Evolutionary conservation across 352 stramenopile genomes (phyloP).

Genomic region (Aphanomyces euteiches): DNA sequence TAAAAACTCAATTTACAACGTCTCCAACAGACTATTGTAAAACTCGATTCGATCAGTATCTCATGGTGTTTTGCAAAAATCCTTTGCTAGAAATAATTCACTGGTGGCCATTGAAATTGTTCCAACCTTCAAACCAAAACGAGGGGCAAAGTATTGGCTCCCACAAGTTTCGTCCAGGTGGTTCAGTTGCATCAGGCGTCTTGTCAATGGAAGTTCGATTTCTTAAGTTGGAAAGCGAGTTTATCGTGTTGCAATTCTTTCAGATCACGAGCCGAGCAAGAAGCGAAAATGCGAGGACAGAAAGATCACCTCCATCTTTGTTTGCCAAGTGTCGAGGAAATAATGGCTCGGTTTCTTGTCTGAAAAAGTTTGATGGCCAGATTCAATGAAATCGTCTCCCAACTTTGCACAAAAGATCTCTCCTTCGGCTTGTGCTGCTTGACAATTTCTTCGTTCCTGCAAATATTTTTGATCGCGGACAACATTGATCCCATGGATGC

Average conservation of each 20-base stretch:
- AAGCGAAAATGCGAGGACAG: conserved; percentile 31
- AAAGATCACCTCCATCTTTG: background rate
- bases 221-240: no score
- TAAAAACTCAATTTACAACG: no score
- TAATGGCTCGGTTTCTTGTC: conserved; percentile 95
- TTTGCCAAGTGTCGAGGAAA: conserved; percentile 66
- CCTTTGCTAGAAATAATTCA: no score
- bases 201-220: conserved; percentile 31
- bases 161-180: conserved; percentile 49
- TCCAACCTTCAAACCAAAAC: conserved; percentile 42
- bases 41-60: no score
- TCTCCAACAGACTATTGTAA: no score
- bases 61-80: no score
- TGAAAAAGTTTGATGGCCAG: conserved; percentile 91
- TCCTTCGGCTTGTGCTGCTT: conserved; percentile 98
- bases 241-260: no score
- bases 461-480: conserved; percentile 97
- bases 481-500: conserved; percentile 96
- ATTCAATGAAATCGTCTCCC: no score
- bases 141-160: conserved; percentile 43
- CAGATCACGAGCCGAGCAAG: no score
- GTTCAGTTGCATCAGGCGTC: conserved; percentile 49
- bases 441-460: conserved; percentile 97
- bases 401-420: conserved; percentile 27
- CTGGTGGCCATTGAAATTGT: conserved; percentile 42